Evolutionary conservation across 441 rosid species (phyloP).

Genomic region (Biscutella laevigata): DNA sequence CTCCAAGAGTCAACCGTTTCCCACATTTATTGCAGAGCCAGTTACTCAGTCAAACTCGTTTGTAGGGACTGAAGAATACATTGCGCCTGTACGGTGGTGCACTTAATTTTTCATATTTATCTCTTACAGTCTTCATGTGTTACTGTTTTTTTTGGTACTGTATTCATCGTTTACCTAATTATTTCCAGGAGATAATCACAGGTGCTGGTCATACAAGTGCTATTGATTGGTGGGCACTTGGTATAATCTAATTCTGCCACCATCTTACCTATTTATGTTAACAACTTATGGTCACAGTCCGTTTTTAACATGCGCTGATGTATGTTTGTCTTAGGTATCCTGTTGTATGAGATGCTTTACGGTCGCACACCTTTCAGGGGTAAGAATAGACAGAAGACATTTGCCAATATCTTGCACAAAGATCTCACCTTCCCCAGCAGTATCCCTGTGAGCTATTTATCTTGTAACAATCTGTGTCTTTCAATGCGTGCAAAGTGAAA

Average conservation of each 20-base stretch:
- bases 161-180: slow-evolving; percentile 20
- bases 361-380: slow-evolving; percentile 98
- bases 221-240: slow-evolving; percentile 96
- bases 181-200: slow-evolving; percentile 76
- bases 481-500: background rate
- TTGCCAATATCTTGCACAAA: slow-evolving; percentile 85
- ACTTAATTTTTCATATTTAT: background rate
- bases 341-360: slow-evolving; percentile 92
- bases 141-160: background rate
- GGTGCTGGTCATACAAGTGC: slow-evolving; percentile 86
- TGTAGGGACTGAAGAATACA: slow-evolving; percentile 97
- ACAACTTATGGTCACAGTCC: background rate
- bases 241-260: slow-evolving; percentile 38
- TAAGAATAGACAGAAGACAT: slow-evolving; percentile 94
- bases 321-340: slow-evolving; percentile 43
- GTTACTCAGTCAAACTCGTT: slow-evolving; percentile 69
- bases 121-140: background rate
- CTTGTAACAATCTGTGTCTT: slow-evolving; percentile 3
- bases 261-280: background rate
- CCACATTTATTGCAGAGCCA: slow-evolving; percentile 87
- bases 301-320: background rate
- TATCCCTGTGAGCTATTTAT: slow-evolving; percentile 59
- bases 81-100: slow-evolving; percentile 71
- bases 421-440: slow-evolving; percentile 96
- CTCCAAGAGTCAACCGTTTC: slow-evolving; percentile 65